phyloP scores from a whole-genome alignment of 495 filamentous ascomycete species.

The Penicillium crystallinum region DNA sequence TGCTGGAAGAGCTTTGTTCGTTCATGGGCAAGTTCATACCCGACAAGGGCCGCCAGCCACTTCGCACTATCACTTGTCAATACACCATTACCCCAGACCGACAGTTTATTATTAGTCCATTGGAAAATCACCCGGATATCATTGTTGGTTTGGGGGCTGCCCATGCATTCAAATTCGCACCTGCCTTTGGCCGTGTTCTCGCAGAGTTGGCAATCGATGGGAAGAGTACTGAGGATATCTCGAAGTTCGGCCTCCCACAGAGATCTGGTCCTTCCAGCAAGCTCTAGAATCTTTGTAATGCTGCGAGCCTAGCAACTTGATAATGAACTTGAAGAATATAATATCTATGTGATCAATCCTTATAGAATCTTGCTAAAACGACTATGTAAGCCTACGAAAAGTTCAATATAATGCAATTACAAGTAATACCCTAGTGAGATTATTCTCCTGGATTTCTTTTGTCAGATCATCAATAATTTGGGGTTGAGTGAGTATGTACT shows the following conservation, averaged over 20 bases:
- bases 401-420: too few relatives aligned
- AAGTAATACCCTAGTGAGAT: too few relatives aligned
- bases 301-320: too few relatives aligned
- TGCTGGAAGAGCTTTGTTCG: slow-evolving; percentile 15
- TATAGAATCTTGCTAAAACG: too few relatives aligned
- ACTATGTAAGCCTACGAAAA: too few relatives aligned
- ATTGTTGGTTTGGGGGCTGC: slow-evolving; percentile 27
- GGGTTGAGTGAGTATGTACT: too few relatives aligned
- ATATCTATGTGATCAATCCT: too few relatives aligned
- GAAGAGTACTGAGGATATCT: slow-evolving; percentile 24
- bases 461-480: too few relatives aligned
- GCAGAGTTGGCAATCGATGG: slow-evolving; percentile 29
- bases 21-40: slow-evolving; percentile 22
- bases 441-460: too few relatives aligned
- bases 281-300: too few relatives aligned
- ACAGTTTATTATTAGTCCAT: slow-evolving; percentile 24
- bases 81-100: slow-evolving; percentile 28
- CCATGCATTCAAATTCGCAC: slow-evolving; percentile 31
- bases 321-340: too few relatives aligned
- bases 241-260: slow-evolving; percentile 18
- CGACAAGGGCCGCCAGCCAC: slow-evolving; percentile 19
- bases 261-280: slow-evolving; percentile 1
- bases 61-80: slow-evolving; percentile 27
- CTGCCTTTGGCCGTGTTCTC: slow-evolving; percentile 25
- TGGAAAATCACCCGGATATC: slow-evolving; percentile 20